Evolutionary conservation across 2,329 filamentous ascomycete genomes (phyloP), one percentile per base, ranked within the genome.

Genomic region (Botrytis cinerea): DNA sequence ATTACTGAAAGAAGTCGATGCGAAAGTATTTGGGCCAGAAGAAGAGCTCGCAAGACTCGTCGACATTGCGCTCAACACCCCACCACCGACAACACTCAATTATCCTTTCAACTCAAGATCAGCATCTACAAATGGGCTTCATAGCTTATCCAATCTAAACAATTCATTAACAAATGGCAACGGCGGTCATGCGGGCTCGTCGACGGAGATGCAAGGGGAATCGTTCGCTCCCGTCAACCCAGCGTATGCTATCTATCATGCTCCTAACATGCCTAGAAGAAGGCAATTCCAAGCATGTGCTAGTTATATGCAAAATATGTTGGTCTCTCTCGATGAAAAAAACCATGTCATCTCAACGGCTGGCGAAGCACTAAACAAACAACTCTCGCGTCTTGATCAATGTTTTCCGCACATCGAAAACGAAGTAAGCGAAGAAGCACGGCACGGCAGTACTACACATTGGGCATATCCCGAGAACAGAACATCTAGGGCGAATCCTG

Each of bases 401-500:
- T 91, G 97, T 46, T 97, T 93, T 87, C 92, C 94, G 32, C 91
- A 95, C 83, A 89, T 98, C 73, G 92, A 97, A 76, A 86, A 87
- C 74, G 96, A 99, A 82, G 93, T 99, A 80, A 97, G 93, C 83
- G 94, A 98, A 75, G 94, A 98, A 83, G 94, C 96, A 72, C 93
- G 97, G 83, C 91, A 94, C 84, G 96, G 97, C 70, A 98, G 94
- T 83, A 88, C 90, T 74, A 93, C 90, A 70, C 96, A 99, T 82
- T 99, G 96, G 96, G 96, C 95, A 67, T 98, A 98, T 81, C 92
- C 93, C 32, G 93, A 95, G 78, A 94, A 93, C 80, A 92, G 95
- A 76, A 87, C 90, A 48, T 85, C 85, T 48, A 87, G 87, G 78
- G 85, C 87, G n/a, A 85, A 88, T 38, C 87, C 90, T 62, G 90